These are phyloP conservation scores for Hawksworthiomyces lignivorus DNA, from an alignment of 2,329 filamentous ascomycete genomes.

Conservation along the genomic window DNA sequence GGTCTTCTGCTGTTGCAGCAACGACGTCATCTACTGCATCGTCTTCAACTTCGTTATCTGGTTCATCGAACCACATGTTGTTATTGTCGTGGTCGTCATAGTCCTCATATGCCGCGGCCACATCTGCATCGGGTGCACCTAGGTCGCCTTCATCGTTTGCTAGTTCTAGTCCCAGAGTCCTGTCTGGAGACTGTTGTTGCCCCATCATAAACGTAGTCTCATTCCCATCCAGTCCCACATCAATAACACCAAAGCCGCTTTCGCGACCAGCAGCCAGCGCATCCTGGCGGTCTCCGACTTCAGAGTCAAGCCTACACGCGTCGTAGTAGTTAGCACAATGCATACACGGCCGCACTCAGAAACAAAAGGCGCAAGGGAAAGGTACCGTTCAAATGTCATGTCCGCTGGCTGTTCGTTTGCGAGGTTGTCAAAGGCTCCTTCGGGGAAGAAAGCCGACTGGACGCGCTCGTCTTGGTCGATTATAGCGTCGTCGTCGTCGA, in stretches of 20 bases:
- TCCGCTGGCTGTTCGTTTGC: slow-evolving; percentile 31
- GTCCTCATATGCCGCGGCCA: slow-evolving; percentile 4
- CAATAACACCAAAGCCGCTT: slow-evolving; percentile 42
- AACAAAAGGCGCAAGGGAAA: background rate
- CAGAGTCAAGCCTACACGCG: slow-evolving; percentile 25
- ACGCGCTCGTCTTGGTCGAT: slow-evolving; percentile 32
- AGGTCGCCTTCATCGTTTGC: slow-evolving; percentile 5
- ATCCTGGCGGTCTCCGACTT: slow-evolving; percentile 31
- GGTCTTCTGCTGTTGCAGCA: background rate
- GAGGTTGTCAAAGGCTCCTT: slow-evolving; percentile 35
- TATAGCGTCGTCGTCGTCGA: slow-evolving; percentile 21
- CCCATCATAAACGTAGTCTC: slow-evolving; percentile 39
- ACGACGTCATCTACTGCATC: background rate
- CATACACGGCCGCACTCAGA: too few species aligned
- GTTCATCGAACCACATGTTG: slow-evolving; percentile 9
- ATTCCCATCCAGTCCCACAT: slow-evolving; percentile 39
- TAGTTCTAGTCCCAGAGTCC: background rate
- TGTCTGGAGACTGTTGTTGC: slow-evolving; percentile 9
- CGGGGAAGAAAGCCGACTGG: slow-evolving; percentile 46
- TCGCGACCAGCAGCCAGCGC: slow-evolving; percentile 28
- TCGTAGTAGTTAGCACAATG: too few species aligned
- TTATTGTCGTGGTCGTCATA: slow-evolving; percentile 2
- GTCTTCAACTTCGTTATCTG: background rate
- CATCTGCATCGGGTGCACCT: background rate
- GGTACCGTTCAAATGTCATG: slow-evolving; percentile 35